Conservation (phyloP, 345 rosid species). For the Carallia pectinifolia region DNA sequence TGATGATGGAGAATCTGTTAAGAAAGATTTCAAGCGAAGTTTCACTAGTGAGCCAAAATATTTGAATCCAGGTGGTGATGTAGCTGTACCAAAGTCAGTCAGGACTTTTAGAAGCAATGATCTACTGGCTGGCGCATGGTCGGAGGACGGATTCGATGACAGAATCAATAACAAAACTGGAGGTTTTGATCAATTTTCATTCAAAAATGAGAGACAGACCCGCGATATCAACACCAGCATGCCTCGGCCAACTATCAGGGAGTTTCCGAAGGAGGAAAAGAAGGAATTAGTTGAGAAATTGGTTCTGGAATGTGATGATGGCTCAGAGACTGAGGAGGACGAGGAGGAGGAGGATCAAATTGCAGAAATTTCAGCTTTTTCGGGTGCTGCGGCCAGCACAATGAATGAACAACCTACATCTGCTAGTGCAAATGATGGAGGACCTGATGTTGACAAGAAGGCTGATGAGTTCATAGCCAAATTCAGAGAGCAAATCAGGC, state of each 20-base stretch:
- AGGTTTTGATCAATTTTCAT: conserved; percentile 27
- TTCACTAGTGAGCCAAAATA: conserved; percentile 23
- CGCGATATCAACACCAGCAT: conserved; percentile 11
- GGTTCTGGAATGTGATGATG: conserved; percentile 32
- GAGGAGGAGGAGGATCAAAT: conserved; percentile 29
- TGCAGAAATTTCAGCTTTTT: conserved; percentile 11
- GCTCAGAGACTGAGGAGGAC: conserved; percentile 28
- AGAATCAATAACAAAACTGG: conserved; percentile 9
- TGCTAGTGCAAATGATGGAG: conserved; percentile 38
- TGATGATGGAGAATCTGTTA: conserved; percentile 25
- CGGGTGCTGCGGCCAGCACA: conserved; percentile 1
- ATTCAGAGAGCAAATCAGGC: conserved; percentile 97
- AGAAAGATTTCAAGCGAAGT: conserved; percentile 26
- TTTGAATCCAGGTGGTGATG: background rate
- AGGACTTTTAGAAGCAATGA: conserved; percentile 34
- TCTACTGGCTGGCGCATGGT: conserved; percentile 24
- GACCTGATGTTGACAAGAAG: conserved; percentile 88
- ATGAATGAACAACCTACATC: conserved; percentile 23
- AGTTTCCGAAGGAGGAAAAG: conserved; percentile 28
- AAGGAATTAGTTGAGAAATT: conserved; percentile 32
- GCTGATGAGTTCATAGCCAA: conserved; percentile 98
- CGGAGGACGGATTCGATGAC: conserved; percentile 19
- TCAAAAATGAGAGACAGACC: conserved; percentile 22
- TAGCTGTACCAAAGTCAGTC: conserved; percentile 29
- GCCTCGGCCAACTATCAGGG: conserved; percentile 31